phyloP scores from a whole-genome alignment of 768 basidiomycete species.

The Chiua virens region DNA sequence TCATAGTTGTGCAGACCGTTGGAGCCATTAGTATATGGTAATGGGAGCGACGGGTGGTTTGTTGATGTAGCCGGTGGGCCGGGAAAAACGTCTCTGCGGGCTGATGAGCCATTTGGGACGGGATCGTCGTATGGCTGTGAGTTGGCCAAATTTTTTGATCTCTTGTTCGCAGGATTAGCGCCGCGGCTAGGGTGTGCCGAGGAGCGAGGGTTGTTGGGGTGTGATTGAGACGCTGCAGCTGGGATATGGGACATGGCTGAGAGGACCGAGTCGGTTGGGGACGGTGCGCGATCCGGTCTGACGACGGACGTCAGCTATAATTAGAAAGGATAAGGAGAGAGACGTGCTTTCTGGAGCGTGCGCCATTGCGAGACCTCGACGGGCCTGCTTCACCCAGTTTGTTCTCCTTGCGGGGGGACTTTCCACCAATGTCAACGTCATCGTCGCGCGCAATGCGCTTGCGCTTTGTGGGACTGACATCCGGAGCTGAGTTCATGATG shows the following conservation, averaged over 20 bases:
- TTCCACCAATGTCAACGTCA: constrained; percentile 51
- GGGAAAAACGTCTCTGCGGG: constrained; percentile 44
- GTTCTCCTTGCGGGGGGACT: constrained; percentile 64
- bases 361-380: constrained; percentile 51
- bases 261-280: constrained; percentile 72
- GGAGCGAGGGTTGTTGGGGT: constrained; percentile 26
- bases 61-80: constrained; percentile 50
- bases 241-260: constrained; percentile 70
- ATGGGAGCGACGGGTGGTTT: constrained; percentile 55
- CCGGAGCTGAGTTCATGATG: constrained; percentile 48
- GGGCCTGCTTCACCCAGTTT: constrained; percentile 42
- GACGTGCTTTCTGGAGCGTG: constrained; percentile 62
- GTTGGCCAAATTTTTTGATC: constrained; percentile 39
- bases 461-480: constrained; percentile 65
- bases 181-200: constrained; percentile 33
- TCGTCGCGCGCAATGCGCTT: constrained; percentile 63
- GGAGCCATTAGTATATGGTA: constrained; percentile 37
- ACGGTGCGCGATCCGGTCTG: constrained; percentile 64
- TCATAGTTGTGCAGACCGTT: constrained; percentile 44
- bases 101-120: constrained; percentile 40
- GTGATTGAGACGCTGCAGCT: constrained; percentile 33
- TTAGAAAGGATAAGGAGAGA: background rate
- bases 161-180: constrained; percentile 39
- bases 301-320: background rate
- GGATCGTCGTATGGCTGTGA: constrained; percentile 41